Evolutionary conservation across 441 rosid species (phyloP), one percentile per base, ranked within the genome.

Genomic region (Breynia disticha): DNA sequence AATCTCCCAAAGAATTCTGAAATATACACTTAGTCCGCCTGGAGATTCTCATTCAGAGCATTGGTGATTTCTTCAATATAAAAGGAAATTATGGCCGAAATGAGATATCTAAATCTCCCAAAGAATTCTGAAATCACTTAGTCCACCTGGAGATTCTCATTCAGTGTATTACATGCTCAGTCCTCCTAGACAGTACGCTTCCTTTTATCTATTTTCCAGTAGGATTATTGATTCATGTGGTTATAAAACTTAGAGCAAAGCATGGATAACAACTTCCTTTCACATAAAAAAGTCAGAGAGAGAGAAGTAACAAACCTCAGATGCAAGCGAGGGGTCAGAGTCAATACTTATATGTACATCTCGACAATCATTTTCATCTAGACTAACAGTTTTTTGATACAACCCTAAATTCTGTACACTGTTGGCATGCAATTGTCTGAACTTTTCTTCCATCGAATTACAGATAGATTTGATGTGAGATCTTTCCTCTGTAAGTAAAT

Each of bases 401-500:
- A 24, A 50, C 67, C 60, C 75, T 32, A 60, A 38, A 74, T 62
- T 55, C 24, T 64, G 73, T 70, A 62, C 63, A 49, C 72, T 62
- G n/a, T 51, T 67, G 42, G 50, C 48, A 56, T 71, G 69, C 44
- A 62, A 47, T 22, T 72, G 73, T 60, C 54, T 67, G 44, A 76
- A 46, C 46, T 71, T 83, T 63, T 79, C 89, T 75, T 80, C 80
- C 11, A 84, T 46, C 63, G 57, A 28, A 65, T 67, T 61, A 59
- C 63, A 48, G 50, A 72, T 48, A 15, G 77, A 73, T 72, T 73
- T 78, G 42, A 87, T 61, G 60, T 63, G 72, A 28, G 64, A 72
- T 35, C 66, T 83, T 77, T 66, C 95, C 75, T 80, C 90, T 3
- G 72, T 64, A 56, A 94, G 95, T 59, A 84, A 65, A 63, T 73